These are phyloP conservation scores for Trichoderma hamatum DNA, from an alignment of 2,329 filamentous ascomycete genomes.

Conservation along the genomic window DNA sequence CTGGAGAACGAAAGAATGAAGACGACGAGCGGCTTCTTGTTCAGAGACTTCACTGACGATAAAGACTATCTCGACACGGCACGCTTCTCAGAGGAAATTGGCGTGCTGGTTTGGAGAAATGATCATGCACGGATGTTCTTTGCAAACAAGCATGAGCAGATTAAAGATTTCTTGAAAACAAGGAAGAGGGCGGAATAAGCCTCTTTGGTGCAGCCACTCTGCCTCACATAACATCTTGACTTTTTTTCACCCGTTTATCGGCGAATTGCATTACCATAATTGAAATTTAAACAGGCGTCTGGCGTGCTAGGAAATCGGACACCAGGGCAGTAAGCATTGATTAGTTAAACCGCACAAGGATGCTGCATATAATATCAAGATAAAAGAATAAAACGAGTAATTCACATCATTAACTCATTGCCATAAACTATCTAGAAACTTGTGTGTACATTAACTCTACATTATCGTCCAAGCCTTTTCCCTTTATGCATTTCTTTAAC, in stretches of 20 bases:
- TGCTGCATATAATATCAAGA: neutral
- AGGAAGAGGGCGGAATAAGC: conserved; percentile 55
- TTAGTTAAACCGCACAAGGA: neutral
- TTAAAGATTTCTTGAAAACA: conserved; percentile 76
- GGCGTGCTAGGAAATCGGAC: neutral
- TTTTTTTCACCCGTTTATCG: neutral
- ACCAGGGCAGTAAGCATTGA: neutral
- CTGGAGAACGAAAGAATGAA: conserved; percentile 95
- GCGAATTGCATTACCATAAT: neutral
- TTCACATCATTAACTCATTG: neutral
- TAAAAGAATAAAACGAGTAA: neutral
- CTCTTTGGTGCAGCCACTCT: neutral
- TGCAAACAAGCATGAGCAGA: conserved; percentile 86
- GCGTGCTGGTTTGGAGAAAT: conserved; percentile 85
- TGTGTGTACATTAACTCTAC: conserved; percentile 15
- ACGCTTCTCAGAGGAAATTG: conserved; percentile 85
- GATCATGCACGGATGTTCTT: conserved; percentile 85
- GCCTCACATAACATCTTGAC: neutral
- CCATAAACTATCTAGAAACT: neutral
- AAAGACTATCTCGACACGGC: conserved; percentile 72
- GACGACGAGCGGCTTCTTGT: conserved; percentile 79
- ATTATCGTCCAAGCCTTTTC: neutral
- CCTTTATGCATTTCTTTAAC: neutral
- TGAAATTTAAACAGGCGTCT: neutral
- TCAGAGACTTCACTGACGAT: conserved; percentile 79